These are phyloP conservation scores for Chytriomyces confervae DNA, from an alignment of 192 early-diverging fungal species.

Conservation along the genomic window DNA sequence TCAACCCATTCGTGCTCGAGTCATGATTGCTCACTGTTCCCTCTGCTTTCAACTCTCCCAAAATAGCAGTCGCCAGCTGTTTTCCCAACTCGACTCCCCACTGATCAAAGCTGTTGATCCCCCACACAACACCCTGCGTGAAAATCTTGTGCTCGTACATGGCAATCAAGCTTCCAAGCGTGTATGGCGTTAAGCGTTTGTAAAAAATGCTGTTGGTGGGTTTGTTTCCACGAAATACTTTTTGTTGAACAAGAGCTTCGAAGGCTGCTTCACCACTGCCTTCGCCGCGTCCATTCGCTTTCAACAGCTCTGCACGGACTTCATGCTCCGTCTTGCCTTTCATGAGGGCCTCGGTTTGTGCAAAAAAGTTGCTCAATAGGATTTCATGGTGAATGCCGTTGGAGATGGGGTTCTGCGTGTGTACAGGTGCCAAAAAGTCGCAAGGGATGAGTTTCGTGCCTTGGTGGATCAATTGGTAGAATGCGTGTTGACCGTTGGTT, in stretches of 20 bases:
- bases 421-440: conserved; percentile 95
- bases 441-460: conserved; percentile 95
- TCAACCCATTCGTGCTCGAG: conserved; percentile 76
- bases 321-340: conserved; percentile 83
- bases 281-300: conserved; percentile 62
- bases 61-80: conserved; percentile 95
- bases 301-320: conserved; percentile 80
- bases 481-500: conserved; percentile 99
- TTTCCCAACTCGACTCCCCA: conserved; percentile 97
- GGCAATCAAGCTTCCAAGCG: conserved; percentile 91
- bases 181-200: conserved; percentile 88
- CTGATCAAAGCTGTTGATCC: conserved; percentile 94
- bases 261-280: conserved; percentile 42
- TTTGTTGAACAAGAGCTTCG: conserved; percentile 81
- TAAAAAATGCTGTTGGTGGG: conserved; percentile 97
- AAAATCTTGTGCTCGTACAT: conserved; percentile 99
- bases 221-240: conserved; percentile 96
- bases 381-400: conserved; percentile 91
- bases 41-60: conserved; percentile 80
- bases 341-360: conserved; percentile 98
- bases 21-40: conserved; percentile 78
- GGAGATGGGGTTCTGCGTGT: conserved; percentile 90
- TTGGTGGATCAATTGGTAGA: conserved; percentile 99
- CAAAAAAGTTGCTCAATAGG: conserved; percentile 98
- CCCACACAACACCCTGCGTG: conserved; percentile 96